These are phyloP conservation scores for Ceratocystis colombiana DNA, from an alignment of 2,329 filamentous ascomycete species.

Conservation along the genomic window DNA sequence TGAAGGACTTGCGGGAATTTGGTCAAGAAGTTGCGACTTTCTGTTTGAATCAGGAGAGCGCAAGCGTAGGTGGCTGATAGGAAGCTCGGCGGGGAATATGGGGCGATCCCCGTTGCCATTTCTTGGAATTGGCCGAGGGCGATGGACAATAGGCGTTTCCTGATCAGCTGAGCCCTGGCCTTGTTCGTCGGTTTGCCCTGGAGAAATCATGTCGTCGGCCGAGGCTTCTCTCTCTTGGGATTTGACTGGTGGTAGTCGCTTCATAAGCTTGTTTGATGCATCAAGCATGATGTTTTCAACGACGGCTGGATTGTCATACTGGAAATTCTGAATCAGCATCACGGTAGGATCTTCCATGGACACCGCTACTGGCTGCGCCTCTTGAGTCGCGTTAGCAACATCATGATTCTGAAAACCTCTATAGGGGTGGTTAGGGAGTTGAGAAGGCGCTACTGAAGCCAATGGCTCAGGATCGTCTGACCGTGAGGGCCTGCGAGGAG, in stretches of 20 bases:
- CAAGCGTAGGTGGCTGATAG: conserved; percentile 38
- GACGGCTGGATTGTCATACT: conserved; percentile 43
- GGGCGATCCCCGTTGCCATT: conserved; percentile 39
- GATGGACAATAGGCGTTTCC: conserved; percentile 39
- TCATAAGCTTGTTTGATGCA: conserved; percentile 32
- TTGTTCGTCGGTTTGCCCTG: neutral
- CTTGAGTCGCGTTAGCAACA: neutral
- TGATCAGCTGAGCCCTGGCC: conserved; percentile 13
- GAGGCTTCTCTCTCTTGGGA: neutral
- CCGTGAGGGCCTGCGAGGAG: conserved; percentile 15
- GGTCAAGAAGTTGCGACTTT: conserved; percentile 32
- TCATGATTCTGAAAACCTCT: neutral
- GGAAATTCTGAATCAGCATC: conserved; percentile 47
- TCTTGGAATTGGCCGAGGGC: conserved; percentile 47
- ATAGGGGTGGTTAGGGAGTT: conserved; percentile 30
- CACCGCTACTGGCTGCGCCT: conserved; percentile 12
- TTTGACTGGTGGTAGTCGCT: conserved; percentile 11
- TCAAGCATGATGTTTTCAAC: conserved; percentile 43
- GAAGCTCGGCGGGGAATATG: conserved; percentile 40
- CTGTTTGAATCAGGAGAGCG: conserved; percentile 39
- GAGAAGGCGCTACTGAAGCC: neutral
- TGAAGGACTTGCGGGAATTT: conserved; percentile 34
- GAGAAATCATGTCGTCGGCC: conserved; percentile 6
- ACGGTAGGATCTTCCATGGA: conserved; percentile 37
- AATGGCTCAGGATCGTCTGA: conserved; percentile 17